Conservation (phyloP, 768 basidiomycete genomes). For the Daedalea quercina region DNA sequence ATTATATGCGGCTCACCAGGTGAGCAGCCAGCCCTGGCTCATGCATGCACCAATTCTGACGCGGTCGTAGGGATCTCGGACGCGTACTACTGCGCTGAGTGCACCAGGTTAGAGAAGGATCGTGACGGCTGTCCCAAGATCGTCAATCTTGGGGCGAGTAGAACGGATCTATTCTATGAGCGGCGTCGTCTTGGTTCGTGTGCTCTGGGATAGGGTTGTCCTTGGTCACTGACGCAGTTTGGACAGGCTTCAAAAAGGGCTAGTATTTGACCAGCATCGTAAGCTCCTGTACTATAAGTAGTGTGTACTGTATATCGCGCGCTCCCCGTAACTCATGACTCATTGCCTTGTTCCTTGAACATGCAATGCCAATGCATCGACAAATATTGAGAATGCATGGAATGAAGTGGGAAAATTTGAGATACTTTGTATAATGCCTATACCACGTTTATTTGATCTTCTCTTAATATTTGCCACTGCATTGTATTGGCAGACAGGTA, state of each 20-base stretch:
- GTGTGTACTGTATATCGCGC: neutral
- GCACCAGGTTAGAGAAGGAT: constrained; percentile 94
- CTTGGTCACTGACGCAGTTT: neutral
- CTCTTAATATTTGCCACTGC: too few relatives aligned
- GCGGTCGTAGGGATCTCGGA: constrained; percentile 80
- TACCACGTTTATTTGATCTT: too few relatives aligned
- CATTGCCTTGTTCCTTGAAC: too few relatives aligned
- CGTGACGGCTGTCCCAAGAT: constrained; percentile 98
- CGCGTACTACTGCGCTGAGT: constrained; percentile 98
- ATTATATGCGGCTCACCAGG: constrained; percentile 97
- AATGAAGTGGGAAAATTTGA: too few relatives aligned
- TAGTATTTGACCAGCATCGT: constrained; percentile 13
- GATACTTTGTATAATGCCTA: too few relatives aligned
- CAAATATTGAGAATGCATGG: too few relatives aligned
- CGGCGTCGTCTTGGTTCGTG: constrained; percentile 70
- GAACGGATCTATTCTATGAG: constrained; percentile 91
- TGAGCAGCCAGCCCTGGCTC: constrained; percentile 21
- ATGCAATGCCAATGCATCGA: too few relatives aligned
- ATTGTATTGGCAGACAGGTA: too few relatives aligned
- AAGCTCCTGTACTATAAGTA: neutral
- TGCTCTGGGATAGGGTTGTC: neutral
- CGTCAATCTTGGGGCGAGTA: constrained; percentile 90
- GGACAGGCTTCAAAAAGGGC: constrained; percentile 64
- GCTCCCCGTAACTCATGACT: too few relatives aligned
- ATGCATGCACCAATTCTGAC: neutral